Percentiles rank a stretch among this genome's conserved stretches.
Conservation (phyloP, 805 yeast genomes). For the Sugiyamaella valdiviana region DNA sequence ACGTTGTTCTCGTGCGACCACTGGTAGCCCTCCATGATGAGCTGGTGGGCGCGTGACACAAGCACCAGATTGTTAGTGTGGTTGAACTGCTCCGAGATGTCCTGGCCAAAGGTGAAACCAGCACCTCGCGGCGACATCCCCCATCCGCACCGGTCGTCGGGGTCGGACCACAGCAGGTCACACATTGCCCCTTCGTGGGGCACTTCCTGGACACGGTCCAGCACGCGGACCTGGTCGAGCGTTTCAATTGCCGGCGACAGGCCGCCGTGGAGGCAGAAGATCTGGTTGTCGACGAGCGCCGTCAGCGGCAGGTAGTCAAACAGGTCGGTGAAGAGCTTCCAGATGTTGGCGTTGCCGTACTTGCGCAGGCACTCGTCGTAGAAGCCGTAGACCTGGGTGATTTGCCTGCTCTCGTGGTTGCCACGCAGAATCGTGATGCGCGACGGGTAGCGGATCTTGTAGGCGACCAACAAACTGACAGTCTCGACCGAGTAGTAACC, state of each 20-base stretch:
- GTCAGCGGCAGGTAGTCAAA: slow-evolving; percentile 92
- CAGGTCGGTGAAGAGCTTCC: slow-evolving; percentile 87
- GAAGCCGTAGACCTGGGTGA: slow-evolving; percentile 93
- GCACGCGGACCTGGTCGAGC: slow-evolving; percentile 83
- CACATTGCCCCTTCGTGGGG: slow-evolving; percentile 99
- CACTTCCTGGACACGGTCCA: slow-evolving; percentile 89
- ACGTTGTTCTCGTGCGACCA: slow-evolving; percentile 84
- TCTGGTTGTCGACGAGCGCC: slow-evolving; percentile 83
- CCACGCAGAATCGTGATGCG: slow-evolving; percentile 91
- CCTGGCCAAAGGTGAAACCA: slow-evolving; percentile 96
- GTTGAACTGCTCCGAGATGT: slow-evolving; percentile 87
- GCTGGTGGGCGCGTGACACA: slow-evolving; percentile 92
- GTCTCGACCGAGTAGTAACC: slow-evolving; percentile 88
- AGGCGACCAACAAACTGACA: slow-evolving; percentile 77
- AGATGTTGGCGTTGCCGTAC: slow-evolving; percentile 86
- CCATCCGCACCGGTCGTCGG: slow-evolving; percentile 96
- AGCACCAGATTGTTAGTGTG: slow-evolving; percentile 79
- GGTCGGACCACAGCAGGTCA: slow-evolving; percentile 93
- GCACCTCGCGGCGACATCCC: slow-evolving; percentile 98
- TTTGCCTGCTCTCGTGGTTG: slow-evolving; percentile 91
- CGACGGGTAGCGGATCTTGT: slow-evolving; percentile 87
- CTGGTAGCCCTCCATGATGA: slow-evolving; percentile 95
- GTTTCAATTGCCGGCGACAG: slow-evolving; percentile 91
- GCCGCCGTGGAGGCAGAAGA: slow-evolving; percentile 92
- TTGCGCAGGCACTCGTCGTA: slow-evolving; percentile 93